A percentile compares a stretch with the other conserved stretches of the same genome.
Evolutionary conservation across 176 grass and related monocot species (phyloP).

Genomic region (Puccinellia tenuiflora): DNA sequence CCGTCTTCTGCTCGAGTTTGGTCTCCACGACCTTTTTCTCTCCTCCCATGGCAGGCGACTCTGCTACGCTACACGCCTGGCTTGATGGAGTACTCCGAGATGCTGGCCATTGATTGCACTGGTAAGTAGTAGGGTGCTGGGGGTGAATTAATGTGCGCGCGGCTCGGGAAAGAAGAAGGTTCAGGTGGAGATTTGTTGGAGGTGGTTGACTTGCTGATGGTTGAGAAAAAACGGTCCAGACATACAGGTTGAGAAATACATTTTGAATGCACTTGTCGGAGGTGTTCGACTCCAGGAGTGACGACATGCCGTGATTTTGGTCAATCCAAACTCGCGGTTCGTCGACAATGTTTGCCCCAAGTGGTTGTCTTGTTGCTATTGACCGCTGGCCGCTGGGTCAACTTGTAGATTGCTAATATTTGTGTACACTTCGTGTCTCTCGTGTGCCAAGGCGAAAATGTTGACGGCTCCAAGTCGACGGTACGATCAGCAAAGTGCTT

Average conservation of each 20-base stretch:
- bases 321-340: slow-evolving; percentile 26
- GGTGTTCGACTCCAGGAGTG: neutral
- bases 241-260: neutral
- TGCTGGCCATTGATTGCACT: neutral
- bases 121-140: no score
- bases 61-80: no score
- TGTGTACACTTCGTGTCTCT: no score
- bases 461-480: neutral
- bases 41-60: neutral
- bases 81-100: no score
- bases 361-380: slow-evolving; percentile 14
- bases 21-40: slow-evolving; percentile 13
- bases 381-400: neutral
- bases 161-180: neutral
- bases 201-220: slow-evolving; percentile 50
- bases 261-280: neutral
- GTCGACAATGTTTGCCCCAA: neutral
- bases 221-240: slow-evolving; percentile 20
- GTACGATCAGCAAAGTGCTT: neutral
- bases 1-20: slow-evolving; percentile 44
- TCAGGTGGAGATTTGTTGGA: slow-evolving; percentile 49
- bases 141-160: neutral
- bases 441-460: neutral
- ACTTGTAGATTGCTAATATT: neutral
- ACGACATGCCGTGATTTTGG: neutral